Conservation (phyloP, 1,284 basidiomycete genomes). For the Ganoderma boninense region DNA sequence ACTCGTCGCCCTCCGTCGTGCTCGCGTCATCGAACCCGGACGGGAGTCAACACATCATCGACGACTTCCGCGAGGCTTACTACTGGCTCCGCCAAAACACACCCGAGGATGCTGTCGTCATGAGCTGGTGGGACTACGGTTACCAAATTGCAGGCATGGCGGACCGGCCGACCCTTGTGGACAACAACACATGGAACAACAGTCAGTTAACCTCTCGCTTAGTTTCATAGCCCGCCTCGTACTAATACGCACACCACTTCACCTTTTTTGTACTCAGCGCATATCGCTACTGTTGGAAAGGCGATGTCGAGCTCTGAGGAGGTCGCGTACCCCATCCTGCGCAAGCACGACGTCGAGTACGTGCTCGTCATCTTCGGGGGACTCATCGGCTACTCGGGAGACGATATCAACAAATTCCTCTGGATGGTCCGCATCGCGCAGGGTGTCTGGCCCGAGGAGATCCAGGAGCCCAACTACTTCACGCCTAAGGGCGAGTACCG, state of each 20-base stretch:
- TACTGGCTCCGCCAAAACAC: slow-evolving; percentile 99
- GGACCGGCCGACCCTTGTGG: slow-evolving; percentile 95
- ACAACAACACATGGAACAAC: slow-evolving; percentile 99
- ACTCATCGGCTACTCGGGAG: slow-evolving; percentile 95
- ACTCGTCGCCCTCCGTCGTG: slow-evolving; percentile 98
- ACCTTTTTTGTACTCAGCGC: slow-evolving; percentile 55
- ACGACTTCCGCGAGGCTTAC: slow-evolving; percentile 99
- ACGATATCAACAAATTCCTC: slow-evolving; percentile 99
- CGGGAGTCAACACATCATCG: slow-evolving; percentile 94
- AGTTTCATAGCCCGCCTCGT: not conserved
- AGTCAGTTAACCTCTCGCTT: slow-evolving; percentile 61
- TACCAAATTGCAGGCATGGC: slow-evolving; percentile 99
- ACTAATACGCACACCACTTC: not conserved
- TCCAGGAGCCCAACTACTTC: slow-evolving; percentile 95
- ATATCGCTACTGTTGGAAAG: slow-evolving; percentile 97
- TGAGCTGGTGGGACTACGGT: slow-evolving; percentile 99
- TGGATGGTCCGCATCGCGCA: slow-evolving; percentile 99
- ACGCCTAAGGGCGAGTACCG: slow-evolving; percentile 94
- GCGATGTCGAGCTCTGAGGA: slow-evolving; percentile 97
- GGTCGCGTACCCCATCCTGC: slow-evolving; percentile 94
- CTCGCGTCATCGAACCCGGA: slow-evolving; percentile 85
- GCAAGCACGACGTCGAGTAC: slow-evolving; percentile 98
- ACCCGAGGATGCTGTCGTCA: slow-evolving; percentile 89
- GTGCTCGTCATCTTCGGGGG: slow-evolving; percentile 98
- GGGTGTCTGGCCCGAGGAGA: slow-evolving; percentile 99